phyloP scores from a whole-genome alignment of 1,139 yeast species.

The Debaryomyces psychrophilus region DNA sequence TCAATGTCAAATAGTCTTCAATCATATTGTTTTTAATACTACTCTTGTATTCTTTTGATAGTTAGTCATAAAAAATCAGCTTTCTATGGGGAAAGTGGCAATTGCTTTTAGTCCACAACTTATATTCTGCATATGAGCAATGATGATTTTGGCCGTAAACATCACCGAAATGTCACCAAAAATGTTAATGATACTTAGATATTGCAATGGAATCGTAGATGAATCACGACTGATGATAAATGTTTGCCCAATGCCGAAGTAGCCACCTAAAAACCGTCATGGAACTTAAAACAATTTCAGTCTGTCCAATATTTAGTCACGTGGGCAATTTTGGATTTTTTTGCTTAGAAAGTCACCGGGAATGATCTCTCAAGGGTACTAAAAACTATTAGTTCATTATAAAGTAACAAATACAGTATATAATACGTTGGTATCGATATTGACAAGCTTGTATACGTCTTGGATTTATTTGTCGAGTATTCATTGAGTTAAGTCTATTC shows the following conservation, averaged over 20 bases:
- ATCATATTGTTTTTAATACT: constrained; percentile 16
- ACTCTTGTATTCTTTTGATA: background rate
- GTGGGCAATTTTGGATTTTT: background rate
- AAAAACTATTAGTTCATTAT: background rate
- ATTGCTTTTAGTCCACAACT: background rate
- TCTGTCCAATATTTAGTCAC: background rate
- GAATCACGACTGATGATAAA: background rate
- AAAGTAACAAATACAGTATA: constrained; percentile 1
- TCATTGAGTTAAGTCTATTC: background rate
- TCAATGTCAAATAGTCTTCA: constrained; percentile 28
- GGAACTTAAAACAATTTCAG: background rate
- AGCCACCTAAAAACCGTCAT: background rate
- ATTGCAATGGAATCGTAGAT: background rate
- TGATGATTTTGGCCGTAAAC: background rate
- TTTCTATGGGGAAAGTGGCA: background rate
- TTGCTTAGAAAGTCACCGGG: background rate
- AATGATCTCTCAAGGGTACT: constrained; percentile 2
- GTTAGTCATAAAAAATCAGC: background rate
- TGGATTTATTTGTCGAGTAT: background rate
- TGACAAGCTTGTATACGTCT: background rate
- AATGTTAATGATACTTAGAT: background rate
- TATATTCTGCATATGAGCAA: constrained; percentile 1
- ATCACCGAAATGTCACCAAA: background rate
- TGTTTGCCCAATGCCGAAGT: background rate
- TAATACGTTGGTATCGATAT: background rate